Evolutionary conservation across 805 yeast genomes (phyloP).

Genomic region (Metschnikowia kunwiensis): DNA sequence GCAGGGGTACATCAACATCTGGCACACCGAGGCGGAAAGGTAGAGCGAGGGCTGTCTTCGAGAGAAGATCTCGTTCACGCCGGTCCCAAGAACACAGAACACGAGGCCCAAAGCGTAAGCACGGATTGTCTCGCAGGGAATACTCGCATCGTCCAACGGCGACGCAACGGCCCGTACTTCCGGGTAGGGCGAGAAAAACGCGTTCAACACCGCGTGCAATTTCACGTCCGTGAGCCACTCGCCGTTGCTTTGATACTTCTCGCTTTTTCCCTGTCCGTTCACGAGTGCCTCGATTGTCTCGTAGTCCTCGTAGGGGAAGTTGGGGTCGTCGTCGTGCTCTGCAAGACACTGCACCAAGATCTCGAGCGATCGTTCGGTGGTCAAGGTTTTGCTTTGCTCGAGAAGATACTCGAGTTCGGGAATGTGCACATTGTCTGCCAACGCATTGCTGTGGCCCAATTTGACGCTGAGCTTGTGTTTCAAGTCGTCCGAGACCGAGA

Average conservation of each 20-base stretch:
- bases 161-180: conserved; percentile 65
- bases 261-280: background rate
- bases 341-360: background rate
- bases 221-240: conserved; percentile 2
- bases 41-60: conserved; percentile 53
- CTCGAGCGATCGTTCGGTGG: conserved; percentile 1
- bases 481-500: conserved; percentile 4
- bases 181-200: conserved; percentile 48
- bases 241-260: background rate
- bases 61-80: conserved; percentile 56
- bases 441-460: conserved; percentile 10
- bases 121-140: conserved; percentile 52
- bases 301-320: conserved; percentile 2
- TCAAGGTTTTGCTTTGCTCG: background rate
- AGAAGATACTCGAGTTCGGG: conserved; percentile 11
- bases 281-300: background rate
- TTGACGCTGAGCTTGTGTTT: conserved; percentile 8
- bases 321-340: conserved; percentile 5
- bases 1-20: conserved; percentile 57
- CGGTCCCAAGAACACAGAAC: conserved; percentile 53
- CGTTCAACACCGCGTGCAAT: conserved; percentile 11
- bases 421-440: conserved; percentile 1
- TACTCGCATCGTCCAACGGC: conserved; percentile 46
- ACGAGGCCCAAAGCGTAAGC: conserved; percentile 46
- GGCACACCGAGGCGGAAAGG: conserved; percentile 50